These are phyloP conservation scores for Nicotiana attenuata DNA, from an alignment of 257 asterid genomes.

Conservation along the genomic window DNA sequence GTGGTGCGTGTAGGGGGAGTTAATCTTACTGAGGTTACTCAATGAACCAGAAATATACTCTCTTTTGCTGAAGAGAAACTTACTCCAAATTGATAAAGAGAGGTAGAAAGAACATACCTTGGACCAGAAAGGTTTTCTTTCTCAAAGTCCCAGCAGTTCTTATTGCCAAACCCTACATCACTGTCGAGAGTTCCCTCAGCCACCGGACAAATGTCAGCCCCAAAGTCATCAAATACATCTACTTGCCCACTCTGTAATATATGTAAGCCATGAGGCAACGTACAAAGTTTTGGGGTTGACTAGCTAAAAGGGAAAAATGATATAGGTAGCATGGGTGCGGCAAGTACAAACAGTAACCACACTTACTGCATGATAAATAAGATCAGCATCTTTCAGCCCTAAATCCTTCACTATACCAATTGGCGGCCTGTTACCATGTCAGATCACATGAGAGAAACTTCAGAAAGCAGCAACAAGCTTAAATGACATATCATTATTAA, in stretches of 20 bases:
- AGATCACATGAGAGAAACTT: constrained; percentile 3
- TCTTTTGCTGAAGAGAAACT: background rate
- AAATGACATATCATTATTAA: background rate
- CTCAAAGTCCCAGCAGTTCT: constrained; percentile 22
- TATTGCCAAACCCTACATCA: constrained; percentile 29
- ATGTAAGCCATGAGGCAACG: constrained; percentile 5
- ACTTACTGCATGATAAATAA: constrained; percentile 41
- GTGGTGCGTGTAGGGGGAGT: background rate
- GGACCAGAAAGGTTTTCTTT: constrained; percentile 29
- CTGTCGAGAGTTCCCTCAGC: constrained; percentile 33
- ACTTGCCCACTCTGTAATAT: constrained; percentile 35
- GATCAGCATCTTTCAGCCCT: constrained; percentile 9
- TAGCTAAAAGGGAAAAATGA: background rate
- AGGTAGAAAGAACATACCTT: constrained; percentile 35
- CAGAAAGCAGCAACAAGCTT: background rate
- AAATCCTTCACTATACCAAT: constrained; percentile 10
- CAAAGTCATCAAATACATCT: constrained; percentile 37
- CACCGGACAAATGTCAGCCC: constrained; percentile 31
- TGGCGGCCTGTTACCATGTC: constrained; percentile 14
- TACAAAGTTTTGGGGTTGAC: background rate
- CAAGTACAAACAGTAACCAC: constrained; percentile 5
- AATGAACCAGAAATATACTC: background rate
- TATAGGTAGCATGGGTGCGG: background rate
- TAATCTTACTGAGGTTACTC: background rate
- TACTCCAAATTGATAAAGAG: background rate